Percentiles rank a stretch among this genome's conserved stretches.
phyloP scores from a whole-genome alignment of 2,329 filamentous ascomycete species.

The Colletotrichum chlorophyti region DNA sequence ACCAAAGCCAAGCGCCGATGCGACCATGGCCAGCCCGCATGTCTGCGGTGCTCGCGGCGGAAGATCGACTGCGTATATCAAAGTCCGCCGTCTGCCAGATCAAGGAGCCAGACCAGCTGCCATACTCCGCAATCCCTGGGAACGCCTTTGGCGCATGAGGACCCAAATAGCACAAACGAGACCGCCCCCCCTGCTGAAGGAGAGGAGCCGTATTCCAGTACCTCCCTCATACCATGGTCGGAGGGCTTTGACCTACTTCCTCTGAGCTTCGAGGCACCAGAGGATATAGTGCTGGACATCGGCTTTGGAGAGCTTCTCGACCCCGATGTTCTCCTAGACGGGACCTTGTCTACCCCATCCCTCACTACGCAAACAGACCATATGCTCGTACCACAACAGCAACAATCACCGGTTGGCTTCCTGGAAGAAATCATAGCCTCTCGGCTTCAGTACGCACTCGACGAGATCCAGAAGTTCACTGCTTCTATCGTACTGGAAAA shows the following conservation, averaged over 20 bases:
- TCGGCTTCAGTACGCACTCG: conserved; percentile 52
- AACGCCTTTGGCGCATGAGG: background rate
- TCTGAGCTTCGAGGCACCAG: background rate
- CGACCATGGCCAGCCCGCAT: conserved; percentile 57
- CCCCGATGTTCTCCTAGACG: conserved; percentile 10
- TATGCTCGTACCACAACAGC: background rate
- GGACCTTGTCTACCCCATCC: conserved; percentile 21
- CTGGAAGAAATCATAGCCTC: conserved; percentile 35
- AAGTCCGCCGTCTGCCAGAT: background rate
- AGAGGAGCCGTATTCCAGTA: background rate
- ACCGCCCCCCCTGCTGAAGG: background rate
- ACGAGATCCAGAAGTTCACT: conserved; percentile 58
- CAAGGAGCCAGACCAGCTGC: background rate
- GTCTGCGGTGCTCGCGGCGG: conserved; percentile 58
- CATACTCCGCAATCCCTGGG: background rate
- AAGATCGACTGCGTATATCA: conserved; percentile 56
- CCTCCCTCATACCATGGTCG: conserved; percentile 1
- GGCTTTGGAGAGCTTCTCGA: conserved; percentile 9
- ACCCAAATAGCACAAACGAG: background rate
- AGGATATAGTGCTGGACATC: background rate
- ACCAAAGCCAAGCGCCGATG: conserved; percentile 64
- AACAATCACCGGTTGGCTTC: conserved; percentile 27
- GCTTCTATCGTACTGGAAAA: conserved; percentile 55
- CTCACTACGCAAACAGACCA: conserved; percentile 29
- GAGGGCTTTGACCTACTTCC: background rate